Percentiles rank a stretch among this genome's conserved stretches.
Evolutionary conservation across 768 basidiomycete species (phyloP).

Genomic region (Sarcomyxa edulis): DNA sequence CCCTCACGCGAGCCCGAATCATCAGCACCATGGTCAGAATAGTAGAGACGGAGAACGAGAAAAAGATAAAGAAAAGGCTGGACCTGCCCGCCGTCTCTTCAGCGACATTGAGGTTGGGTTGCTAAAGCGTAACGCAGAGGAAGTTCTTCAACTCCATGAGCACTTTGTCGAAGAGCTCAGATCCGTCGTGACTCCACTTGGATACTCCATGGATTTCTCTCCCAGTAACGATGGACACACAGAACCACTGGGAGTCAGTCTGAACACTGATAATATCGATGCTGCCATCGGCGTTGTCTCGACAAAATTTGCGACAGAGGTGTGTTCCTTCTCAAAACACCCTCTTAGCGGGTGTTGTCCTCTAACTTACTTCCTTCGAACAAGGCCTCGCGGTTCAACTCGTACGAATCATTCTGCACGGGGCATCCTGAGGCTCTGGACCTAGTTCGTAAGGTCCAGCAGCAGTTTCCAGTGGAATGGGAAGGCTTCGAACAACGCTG

Average conservation of each 20-base stretch:
- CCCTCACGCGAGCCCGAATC: too few species aligned
- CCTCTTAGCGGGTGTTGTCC: neutral
- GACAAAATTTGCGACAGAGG: conserved; percentile 54
- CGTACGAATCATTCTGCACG: conserved; percentile 85
- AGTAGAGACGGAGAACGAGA: too few species aligned
- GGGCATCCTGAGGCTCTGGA: conserved; percentile 81
- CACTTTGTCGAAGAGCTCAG: conserved; percentile 54
- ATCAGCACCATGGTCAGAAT: conserved; percentile 10
- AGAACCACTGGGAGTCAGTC: too few species aligned
- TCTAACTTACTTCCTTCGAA: conserved; percentile 1
- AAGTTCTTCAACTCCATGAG: conserved; percentile 67
- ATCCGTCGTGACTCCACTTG: conserved; percentile 43
- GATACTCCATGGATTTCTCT: conserved; percentile 32
- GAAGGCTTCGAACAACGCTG: conserved; percentile 81
- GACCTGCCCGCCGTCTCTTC: conserved; percentile 44
- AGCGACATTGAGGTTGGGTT: conserved; percentile 51
- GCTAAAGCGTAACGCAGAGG: conserved; percentile 62
- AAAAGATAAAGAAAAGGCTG: conserved; percentile 20
- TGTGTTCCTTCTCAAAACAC: conserved; percentile 16
- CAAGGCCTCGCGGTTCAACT: conserved; percentile 71
- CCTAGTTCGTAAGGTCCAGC: conserved; percentile 59
- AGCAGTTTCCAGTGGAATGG: conserved; percentile 70
- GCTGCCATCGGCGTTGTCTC: conserved; percentile 45
- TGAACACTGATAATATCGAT: conserved; percentile 33
- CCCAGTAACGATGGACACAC: conserved; percentile 12